Base-by-base conservation (phyloP, 495 filamentous ascomycete genomes). In the Lasiosphaeria miniovina region DNA sequence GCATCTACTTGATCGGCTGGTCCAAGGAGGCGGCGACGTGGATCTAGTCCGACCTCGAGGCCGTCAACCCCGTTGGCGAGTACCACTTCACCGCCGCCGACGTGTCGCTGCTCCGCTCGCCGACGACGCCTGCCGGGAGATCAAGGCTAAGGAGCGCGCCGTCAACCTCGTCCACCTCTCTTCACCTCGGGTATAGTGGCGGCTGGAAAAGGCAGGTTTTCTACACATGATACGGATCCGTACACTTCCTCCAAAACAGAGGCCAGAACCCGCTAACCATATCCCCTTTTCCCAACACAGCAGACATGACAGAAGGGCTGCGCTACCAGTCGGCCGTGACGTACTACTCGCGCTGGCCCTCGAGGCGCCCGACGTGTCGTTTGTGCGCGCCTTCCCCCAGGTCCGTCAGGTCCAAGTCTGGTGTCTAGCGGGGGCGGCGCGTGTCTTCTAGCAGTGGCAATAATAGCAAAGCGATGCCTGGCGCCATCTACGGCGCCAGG, bases 111-210 rank as follows among this genome's bases (percentile, higher is more conserved):
- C 73, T 91, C 0, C 67, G 66, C 1, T 77, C 32, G 86, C 88
- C n/a, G 88, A 90, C 68, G 68, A 78, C 4, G 73, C 82, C 4
- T 90, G 84, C 59, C 61, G 69, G 1, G 75, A 84, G 46, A 86
- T 90, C 52, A 74, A 75, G 61, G 50, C 50, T 34, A 41, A 43
- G 17, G 52, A 54, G 15, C n/a, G 65, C n/a, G 66, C 64, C 15
- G 71, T 91, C 61, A 86, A 91, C 63, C 63, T 90, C 1, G 76
- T 91, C 0, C 86, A 90, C 64, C 67, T 86, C n/a, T n/a, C n/a
- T n/a, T n/a, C 63, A 84, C 71, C 5, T 65, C 72, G 4, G 82
- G 82, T 7, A 77, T 74, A 49, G 55, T 78, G 55, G 72, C 69
- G 6, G 49, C 60, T 32, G 77, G 57, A 43, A 56, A 36, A 43